Percentiles rank a stretch among this genome's conserved stretches.
These are phyloP conservation scores for Osmanthus fragrans DNA, from an alignment of 257 asterid species.

Conservation along the genomic window DNA sequence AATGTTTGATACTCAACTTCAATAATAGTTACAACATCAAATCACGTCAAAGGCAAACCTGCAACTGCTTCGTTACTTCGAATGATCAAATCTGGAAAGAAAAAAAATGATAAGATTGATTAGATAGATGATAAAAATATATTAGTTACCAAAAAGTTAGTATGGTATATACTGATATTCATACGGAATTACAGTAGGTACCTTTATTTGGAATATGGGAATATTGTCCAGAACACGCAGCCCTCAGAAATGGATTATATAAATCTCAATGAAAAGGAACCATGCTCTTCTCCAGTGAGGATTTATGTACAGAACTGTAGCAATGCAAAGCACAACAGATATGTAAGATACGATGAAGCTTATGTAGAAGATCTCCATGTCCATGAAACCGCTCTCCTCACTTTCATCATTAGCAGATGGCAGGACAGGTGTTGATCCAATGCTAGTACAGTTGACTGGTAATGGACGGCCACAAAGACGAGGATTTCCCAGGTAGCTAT, in stretches of 20 bases:
- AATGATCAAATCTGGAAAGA: too few species aligned
- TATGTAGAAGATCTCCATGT: not conserved
- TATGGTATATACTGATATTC: too few species aligned
- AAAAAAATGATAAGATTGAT: too few species aligned
- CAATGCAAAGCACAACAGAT: not conserved
- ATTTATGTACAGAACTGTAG: slow-evolving; percentile 5
- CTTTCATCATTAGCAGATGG: not conserved
- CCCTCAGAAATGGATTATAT: not conserved
- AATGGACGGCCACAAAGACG: slow-evolving; percentile 15
- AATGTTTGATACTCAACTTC: too few species aligned
- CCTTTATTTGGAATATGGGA: too few species aligned
- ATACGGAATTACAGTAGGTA: too few species aligned
- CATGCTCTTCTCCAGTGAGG: slow-evolving; percentile 12
- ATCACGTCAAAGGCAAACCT: too few species aligned
- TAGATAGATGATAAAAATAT: too few species aligned
- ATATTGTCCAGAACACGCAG: too few species aligned
- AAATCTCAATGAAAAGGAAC: not conserved
- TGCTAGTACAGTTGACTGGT: not conserved
- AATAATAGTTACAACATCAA: too few species aligned
- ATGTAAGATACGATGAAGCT: slow-evolving; percentile 5
- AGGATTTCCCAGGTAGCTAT: slow-evolving; percentile 18
- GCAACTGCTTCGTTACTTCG: too few species aligned
- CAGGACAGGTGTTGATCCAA: not conserved
- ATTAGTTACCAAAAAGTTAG: too few species aligned
- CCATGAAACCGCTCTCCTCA: slow-evolving; percentile 3